Conservation (phyloP, 2,329 filamentous ascomycete species). For the Chrysoporthe puriensis region DNA sequence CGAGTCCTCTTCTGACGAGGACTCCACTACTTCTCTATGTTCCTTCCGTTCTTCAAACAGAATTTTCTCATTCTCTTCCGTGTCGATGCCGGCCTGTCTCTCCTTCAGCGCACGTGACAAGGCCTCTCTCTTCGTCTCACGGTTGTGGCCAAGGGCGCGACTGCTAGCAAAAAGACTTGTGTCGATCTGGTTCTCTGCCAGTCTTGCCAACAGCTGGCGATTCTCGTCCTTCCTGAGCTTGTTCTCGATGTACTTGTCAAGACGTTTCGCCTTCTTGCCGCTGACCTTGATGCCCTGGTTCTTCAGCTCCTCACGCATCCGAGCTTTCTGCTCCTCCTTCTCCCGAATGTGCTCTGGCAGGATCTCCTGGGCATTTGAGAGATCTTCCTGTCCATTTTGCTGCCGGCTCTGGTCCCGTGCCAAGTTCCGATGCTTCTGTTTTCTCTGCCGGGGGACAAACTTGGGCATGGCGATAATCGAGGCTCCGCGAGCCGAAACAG, state of each 20-base stretch:
- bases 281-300: slow-evolving; percentile 59
- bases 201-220: slow-evolving; percentile 77
- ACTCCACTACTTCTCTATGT: slow-evolving; percentile 33
- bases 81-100: slow-evolving; percentile 63
- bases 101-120: slow-evolving; percentile 67
- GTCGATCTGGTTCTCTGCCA: slow-evolving; percentile 79
- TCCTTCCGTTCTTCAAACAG: slow-evolving; percentile 53
- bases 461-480: slow-evolving; percentile 47
- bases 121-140: slow-evolving; percentile 72
- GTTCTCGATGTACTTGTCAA: slow-evolving; percentile 77
- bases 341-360: slow-evolving; percentile 51
- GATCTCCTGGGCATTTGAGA: slow-evolving; percentile 61
- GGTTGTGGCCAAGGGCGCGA: slow-evolving; percentile 72
- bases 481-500: neutral
- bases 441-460: slow-evolving; percentile 67
- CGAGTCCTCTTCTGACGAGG: slow-evolving; percentile 35
- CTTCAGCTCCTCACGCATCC: slow-evolving; percentile 57
- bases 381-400: slow-evolving; percentile 46
- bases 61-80: slow-evolving; percentile 55
- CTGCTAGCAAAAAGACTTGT: slow-evolving; percentile 80
- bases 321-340: slow-evolving; percentile 58
- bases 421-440: slow-evolving; percentile 71
- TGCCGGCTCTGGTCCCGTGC: slow-evolving; percentile 60
- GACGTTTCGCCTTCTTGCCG: slow-evolving; percentile 67
- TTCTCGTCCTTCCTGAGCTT: slow-evolving; percentile 96